Evolutionary conservation across 2,329 filamentous ascomycete genomes (phyloP).

Genomic region (Microascus cirrosus): DNA sequence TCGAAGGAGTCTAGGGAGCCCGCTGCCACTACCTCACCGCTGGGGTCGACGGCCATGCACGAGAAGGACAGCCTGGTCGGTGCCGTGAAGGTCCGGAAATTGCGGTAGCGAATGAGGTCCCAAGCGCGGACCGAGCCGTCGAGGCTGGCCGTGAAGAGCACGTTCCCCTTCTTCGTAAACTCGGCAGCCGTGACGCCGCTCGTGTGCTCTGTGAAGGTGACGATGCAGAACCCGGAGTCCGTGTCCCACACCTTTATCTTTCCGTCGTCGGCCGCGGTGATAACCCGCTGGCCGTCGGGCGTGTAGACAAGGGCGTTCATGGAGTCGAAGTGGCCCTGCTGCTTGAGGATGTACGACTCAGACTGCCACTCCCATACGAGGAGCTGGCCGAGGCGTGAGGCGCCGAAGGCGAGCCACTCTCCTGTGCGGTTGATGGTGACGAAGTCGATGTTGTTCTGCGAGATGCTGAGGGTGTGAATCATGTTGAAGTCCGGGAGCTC

Average conservation of each 20-base stretch:
- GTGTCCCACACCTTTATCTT: conserved; percentile 99
- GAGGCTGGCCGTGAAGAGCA: conserved; percentile 88
- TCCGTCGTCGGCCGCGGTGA: conserved; percentile 91
- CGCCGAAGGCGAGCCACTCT: conserved; percentile 95
- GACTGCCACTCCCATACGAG: conserved; percentile 99
- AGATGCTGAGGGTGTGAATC: conserved; percentile 88
- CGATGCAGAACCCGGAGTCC: conserved; percentile 91
- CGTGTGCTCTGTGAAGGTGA: conserved; percentile 95
- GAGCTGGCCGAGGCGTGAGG: conserved; percentile 89
- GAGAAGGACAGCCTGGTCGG: conserved; percentile 87
- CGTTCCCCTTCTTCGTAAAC: conserved; percentile 89
- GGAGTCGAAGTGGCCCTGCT: conserved; percentile 92
- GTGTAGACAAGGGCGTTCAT: conserved; percentile 92
- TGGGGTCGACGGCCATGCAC: conserved; percentile 91
- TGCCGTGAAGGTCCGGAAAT: conserved; percentile 95
- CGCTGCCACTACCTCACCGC: conserved; percentile 90
- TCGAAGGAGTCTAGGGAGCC: conserved; percentile 94
- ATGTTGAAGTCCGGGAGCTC: conserved; percentile 93
- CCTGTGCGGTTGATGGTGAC: conserved; percentile 90
- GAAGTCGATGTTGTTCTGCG: conserved; percentile 91
- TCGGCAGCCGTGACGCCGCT: conserved; percentile 90
- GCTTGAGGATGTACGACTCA: conserved; percentile 96
- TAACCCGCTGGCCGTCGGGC: conserved; percentile 82
- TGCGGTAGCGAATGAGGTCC: conserved; percentile 91
- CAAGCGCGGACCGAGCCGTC: conserved; percentile 92